These are phyloP conservation scores for Termitomyces sp. DNA, from an alignment of 768 basidiomycete species.

Conservation along the genomic window DNA sequence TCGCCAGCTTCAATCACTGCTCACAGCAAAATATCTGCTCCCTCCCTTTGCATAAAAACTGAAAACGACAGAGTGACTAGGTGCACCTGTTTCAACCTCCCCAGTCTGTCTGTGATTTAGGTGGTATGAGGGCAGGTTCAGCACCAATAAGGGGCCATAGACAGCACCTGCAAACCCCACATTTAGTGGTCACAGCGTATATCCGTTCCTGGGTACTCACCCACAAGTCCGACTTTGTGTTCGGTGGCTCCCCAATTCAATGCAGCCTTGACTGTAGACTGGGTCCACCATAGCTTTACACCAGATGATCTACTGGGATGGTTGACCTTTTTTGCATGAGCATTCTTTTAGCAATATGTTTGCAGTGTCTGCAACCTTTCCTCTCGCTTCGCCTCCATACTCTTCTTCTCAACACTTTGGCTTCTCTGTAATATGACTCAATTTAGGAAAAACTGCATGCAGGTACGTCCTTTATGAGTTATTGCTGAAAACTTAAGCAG, in stretches of 20 bases:
- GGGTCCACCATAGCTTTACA: slow-evolving; percentile 13
- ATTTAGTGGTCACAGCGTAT: slow-evolving; percentile 4
- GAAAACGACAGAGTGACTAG: slow-evolving; percentile 2
- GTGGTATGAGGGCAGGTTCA: slow-evolving; percentile 10
- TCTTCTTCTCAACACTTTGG: no score
- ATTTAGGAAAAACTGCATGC: no score
- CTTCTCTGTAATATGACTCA: no score
- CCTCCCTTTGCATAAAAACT: slow-evolving; percentile 8
- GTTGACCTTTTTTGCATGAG: background rate
- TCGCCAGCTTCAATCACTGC: slow-evolving; percentile 16
- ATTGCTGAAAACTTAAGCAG: no score
- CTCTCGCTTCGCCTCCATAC: no score
- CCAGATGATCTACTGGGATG: no score
- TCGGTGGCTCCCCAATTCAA: slow-evolving; percentile 1
- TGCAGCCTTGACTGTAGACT: slow-evolving; percentile 4
- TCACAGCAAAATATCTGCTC: slow-evolving; percentile 12
- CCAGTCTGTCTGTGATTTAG: background rate
- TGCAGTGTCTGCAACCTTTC: no score
- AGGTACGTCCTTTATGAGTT: no score
- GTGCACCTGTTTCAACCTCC: background rate
- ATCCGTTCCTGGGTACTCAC: slow-evolving; percentile 19
- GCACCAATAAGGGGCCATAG: slow-evolving; percentile 8
- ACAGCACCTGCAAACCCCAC: slow-evolving; percentile 17
- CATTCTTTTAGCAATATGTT: no score
- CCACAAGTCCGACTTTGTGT: slow-evolving; percentile 10